Evolutionary conservation across 2,329 filamentous ascomycete genomes (phyloP).

Genomic region (Penicillium olsonii): DNA sequence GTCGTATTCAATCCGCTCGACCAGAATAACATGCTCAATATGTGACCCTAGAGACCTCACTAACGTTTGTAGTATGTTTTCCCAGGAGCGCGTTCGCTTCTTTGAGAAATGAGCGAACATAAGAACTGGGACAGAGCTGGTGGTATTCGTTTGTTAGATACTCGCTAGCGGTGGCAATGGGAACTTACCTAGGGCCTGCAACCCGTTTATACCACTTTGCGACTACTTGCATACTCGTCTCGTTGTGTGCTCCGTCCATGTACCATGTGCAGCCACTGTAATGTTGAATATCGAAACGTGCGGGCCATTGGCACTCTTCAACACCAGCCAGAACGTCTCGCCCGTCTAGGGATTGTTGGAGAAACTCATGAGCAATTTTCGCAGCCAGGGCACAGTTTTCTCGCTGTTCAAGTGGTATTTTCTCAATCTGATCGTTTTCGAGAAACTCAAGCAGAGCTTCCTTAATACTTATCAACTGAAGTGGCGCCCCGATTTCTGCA

Average conservation of each 20-base stretch:
- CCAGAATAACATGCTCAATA: slow-evolving; percentile 4
- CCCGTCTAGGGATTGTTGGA: slow-evolving; percentile 5
- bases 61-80: not conserved
- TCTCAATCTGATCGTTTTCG: slow-evolving; percentile 52
- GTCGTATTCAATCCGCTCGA: slow-evolving; percentile 5
- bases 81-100: slow-evolving; percentile 5
- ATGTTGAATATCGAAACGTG: slow-evolving; percentile 30
- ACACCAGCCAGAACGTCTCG: slow-evolving; percentile 25
- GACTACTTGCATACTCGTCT: slow-evolving; percentile 37
- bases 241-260: slow-evolving; percentile 44
- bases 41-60: not conserved
- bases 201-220: slow-evolving; percentile 36
- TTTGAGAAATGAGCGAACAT: slow-evolving; percentile 9
- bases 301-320: slow-evolving; percentile 29
- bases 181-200: not conserved
- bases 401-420: slow-evolving; percentile 41
- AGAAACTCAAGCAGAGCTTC: slow-evolving; percentile 49
- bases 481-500: slow-evolving; percentile 36
- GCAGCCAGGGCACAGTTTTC: slow-evolving; percentile 21
- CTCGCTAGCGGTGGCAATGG: not conserved
- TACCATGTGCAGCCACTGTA: slow-evolving; percentile 30
- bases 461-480: slow-evolving; percentile 41
- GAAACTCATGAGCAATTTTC: slow-evolving; percentile 8
- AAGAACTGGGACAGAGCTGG: slow-evolving; percentile 1
- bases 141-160: not conserved